Base-by-base conservation (phyloP, 2,329 filamentous ascomycete species). In the Aspergillus aculeatinus region DNA sequence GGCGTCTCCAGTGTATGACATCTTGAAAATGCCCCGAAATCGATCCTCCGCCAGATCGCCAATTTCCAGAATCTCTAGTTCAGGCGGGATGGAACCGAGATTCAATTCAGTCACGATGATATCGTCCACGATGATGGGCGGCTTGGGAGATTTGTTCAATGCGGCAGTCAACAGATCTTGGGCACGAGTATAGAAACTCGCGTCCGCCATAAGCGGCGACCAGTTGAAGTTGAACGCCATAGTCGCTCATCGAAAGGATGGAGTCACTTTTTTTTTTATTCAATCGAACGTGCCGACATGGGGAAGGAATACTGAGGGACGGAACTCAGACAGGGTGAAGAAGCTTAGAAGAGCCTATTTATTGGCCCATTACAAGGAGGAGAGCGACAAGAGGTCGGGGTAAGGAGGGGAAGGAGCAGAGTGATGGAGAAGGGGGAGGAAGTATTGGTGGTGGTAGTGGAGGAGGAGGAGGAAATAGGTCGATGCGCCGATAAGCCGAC, bases 151-250 rank as follows among this genome's bases (percentile, higher is more conserved):
- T 80, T 98, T 98, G 84, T 99, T 99, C 72, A 99, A 84, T 39
- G 95, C 95, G 60, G 91, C 89, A 27, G 95, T 99, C 70, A 99
- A 85, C 77, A 98, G 90, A 76, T 98, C 93, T 76, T 93, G 90
- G 55, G 95, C 94, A 69, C 92, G 89, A 75, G 90, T 87, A 79
- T 94, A 94, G 78, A 95, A 95, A 69, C 88, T 86, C 72, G 91
- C 94, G 81, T 98, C 95, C 74, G 94, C 94, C 80, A 96, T 95
- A 67, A 99, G 85, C 74, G 95, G 95, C 85, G 92, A 96, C 95
- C 95, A 99, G 91, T 98, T 98, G 90, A 99, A 99, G 84, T 98
- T 98, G 90, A 99, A 99, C 69, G 95, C 95, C 95, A 99, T 99
- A 79, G 64, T 68, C 63, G 67, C 50, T 68, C 70, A 74, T 74